Evolutionary conservation across 257 asterid genomes (phyloP).

Genomic region (Prunella vulgaris): DNA sequence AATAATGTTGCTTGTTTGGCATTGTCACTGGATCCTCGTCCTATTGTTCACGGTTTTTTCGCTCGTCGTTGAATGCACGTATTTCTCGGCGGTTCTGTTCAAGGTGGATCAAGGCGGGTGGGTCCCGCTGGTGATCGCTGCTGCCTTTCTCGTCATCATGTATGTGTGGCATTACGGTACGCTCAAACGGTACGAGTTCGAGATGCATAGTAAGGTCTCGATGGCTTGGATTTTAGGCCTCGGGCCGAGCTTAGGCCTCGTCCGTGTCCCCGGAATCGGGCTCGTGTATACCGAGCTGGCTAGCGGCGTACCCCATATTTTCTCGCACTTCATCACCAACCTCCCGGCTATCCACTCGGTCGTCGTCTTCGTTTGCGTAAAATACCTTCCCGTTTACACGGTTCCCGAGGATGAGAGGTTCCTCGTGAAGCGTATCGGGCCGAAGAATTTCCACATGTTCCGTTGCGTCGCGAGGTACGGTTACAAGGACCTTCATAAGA

Average conservation of each 20-base stretch:
- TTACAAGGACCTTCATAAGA: conserved; percentile 86
- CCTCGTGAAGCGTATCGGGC: conserved; percentile 89
- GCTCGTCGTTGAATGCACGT: conserved; percentile 67
- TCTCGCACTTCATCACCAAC: conserved; percentile 94
- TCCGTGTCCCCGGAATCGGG: conserved; percentile 95
- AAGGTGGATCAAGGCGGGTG: conserved; percentile 96
- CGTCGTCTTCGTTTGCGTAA: conserved; percentile 83
- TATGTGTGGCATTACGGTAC: conserved; percentile 91
- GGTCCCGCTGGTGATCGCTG: conserved; percentile 95
- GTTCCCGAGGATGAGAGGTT: conserved; percentile 90
- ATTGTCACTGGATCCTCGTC: conserved; percentile 86
- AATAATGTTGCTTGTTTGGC: conserved; percentile 92
- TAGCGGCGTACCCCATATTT: conserved; percentile 90
- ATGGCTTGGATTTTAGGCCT: conserved; percentile 96
- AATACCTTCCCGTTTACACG: conserved; percentile 91
- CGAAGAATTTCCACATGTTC: conserved; percentile 88
- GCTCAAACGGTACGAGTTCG: conserved; percentile 79
- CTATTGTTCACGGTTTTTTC: conserved; percentile 69
- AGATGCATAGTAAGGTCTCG: conserved; percentile 96
- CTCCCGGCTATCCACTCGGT: conserved; percentile 87
- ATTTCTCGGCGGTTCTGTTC: conserved; percentile 80
- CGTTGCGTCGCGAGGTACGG: conserved; percentile 94
- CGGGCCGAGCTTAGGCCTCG: conserved; percentile 94
- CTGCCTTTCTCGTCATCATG: conserved; percentile 81
- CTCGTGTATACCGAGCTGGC: conserved; percentile 97